Base-by-base conservation (phyloP, 192 early-diverging fungal genomes). In the Coemansia sp. region DNA sequence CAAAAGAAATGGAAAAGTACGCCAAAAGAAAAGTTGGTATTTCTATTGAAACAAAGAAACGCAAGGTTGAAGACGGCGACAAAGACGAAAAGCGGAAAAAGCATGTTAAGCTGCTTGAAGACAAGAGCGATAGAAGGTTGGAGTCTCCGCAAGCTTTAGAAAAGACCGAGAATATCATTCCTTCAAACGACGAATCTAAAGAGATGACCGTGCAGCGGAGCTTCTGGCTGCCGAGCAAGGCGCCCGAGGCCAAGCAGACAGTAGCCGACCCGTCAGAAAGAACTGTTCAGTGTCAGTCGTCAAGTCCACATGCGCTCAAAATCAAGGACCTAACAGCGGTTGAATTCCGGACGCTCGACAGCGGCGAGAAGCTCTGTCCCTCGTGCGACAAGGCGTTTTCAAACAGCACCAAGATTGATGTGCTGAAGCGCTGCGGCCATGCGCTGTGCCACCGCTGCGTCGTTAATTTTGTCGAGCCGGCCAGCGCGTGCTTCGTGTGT, bases 401-500 rank as follows among this genome's bases (percentile, higher is more conserved):
- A 14, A 79, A 69, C 50, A 69, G 70, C 60, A 33, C 70, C 17
- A 69, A 66, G 22, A 60, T 73, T 57, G 66, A 73, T 39, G 62
- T 73, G 13, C 52, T 79, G 2, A 6, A 22, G 22, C 43, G 50
- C 17, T 79, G 76, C 19, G 76, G 76, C 14, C 76, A 79, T 44
- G 71, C 66, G 1, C 42, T 73, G 21, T 79, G 76, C 40, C 76
- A 73, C 41, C 51, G 64, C 22, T 79, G 76, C 33, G 59, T 69
- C 21, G n/a, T 8, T 22, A 72, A 61, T 46, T 79, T 79, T 79
- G 76, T 79, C 7, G 21, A 51, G 12, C 37, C 52, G 0, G 21
- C 55, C 0, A 34, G 43, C 9, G 63, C 14, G 24, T 79, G 76
- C 44, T 72, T 79, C 58, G 76, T 79, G 39, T 79, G 76, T 21